Evolutionary conservation across 345 rosid genomes (phyloP).

Genomic region (Corymbia maculata): DNA sequence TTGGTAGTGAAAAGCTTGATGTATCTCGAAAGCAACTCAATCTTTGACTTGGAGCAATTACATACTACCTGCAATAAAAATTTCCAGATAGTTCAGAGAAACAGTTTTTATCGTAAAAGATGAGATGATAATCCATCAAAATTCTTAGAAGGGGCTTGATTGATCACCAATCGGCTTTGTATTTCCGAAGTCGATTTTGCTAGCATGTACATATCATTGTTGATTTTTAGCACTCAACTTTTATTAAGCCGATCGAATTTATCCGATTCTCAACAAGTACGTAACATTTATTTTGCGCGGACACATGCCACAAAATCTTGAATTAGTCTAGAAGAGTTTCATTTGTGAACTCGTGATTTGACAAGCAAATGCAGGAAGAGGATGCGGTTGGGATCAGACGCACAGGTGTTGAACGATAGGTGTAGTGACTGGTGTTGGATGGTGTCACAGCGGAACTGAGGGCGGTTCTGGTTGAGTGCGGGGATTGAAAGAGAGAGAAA

Average conservation of each 20-base stretch:
- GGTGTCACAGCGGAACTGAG: rapidly evolving
- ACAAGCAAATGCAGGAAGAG: not conserved
- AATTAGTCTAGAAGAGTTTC: not conserved
- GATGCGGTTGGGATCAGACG: not conserved
- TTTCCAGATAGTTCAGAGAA: not conserved
- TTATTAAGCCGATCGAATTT: not conserved
- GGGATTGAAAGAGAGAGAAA: not conserved
- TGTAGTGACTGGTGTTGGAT: not conserved
- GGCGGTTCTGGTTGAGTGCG: not conserved
- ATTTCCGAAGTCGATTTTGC: not conserved
- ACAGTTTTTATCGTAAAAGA: not conserved
- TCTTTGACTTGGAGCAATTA: not conserved
- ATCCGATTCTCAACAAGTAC: not conserved
- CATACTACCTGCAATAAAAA: not conserved
- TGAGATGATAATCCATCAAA: not conserved
- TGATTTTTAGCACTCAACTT: not conserved
- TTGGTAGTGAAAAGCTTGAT: not conserved
- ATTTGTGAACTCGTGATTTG: not conserved
- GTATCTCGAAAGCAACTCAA: not conserved
- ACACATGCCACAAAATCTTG: rapidly evolving
- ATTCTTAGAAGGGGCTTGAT: not conserved
- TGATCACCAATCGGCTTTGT: not conserved
- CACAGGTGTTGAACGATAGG: not conserved
- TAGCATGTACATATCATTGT: not conserved
- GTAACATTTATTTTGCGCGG: not conserved